phyloP scores from a whole-genome alignment of 306 rosid genomes.

The Gleditsia sinensis region DNA sequence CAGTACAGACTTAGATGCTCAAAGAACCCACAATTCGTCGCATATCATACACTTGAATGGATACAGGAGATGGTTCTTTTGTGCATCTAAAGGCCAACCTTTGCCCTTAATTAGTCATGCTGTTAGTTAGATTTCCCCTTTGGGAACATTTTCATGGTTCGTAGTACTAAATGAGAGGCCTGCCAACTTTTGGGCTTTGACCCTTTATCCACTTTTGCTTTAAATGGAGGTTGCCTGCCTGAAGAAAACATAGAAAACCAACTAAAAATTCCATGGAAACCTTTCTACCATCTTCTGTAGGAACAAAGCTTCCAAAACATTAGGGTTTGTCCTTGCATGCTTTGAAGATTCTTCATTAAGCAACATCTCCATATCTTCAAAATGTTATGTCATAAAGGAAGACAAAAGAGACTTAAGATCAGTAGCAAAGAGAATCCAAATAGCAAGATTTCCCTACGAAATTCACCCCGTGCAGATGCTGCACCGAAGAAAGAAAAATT shows the following conservation, averaged over 20 bases:
- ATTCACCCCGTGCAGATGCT: conserved; percentile 54
- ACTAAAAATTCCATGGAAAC: conserved; percentile 36
- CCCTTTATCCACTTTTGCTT: conserved; percentile 47
- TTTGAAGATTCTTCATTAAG: conserved; percentile 43
- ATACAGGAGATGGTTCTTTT: conserved; percentile 44
- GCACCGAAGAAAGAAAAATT: conserved; percentile 32
- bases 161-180: conserved; percentile 52
- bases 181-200: conserved; percentile 82
- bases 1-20: conserved; percentile 44
- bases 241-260: conserved; percentile 15
- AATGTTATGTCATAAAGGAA: conserved; percentile 32
- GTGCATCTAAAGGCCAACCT: conserved; percentile 41
- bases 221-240: conserved; percentile 39
- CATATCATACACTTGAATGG: conserved; percentile 40
- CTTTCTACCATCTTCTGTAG: conserved; percentile 42
- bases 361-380: conserved; percentile 38
- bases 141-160: conserved; percentile 43
- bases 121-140: conserved; percentile 51
- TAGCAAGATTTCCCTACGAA: conserved; percentile 39
- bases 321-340: conserved; percentile 39
- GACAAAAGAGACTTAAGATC: conserved; percentile 18
- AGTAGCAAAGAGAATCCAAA: conserved; percentile 42
- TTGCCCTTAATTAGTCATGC: conserved; percentile 27
- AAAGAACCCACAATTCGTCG: conserved; percentile 46
- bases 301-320: conserved; percentile 7